Evolutionary conservation across 2,329 filamentous ascomycete genomes (phyloP), one percentile per base, ranked within the genome.

Genomic region (Pseudopithomyces chartarum): DNA sequence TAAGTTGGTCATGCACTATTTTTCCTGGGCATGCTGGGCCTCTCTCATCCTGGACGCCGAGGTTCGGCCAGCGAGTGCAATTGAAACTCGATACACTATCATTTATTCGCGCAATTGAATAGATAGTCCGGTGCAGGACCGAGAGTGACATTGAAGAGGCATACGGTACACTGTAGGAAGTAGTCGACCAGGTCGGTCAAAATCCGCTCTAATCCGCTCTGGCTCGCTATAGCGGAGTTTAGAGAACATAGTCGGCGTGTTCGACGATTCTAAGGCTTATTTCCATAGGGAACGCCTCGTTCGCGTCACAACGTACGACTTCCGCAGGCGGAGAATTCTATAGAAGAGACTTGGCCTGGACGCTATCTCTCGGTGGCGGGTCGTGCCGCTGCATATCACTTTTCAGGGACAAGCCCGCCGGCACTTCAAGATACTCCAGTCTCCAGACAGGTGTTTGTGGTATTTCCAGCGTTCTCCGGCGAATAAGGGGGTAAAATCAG

Each of bases 1-100:
- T 44, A 15, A 43, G 23, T 44, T 44, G 49, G 49, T 15, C 40
- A 43, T 52, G 50, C 50, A 52, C 50, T 13, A 45, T 44, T 52
- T 45, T 52, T 40, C 45, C 39, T 52, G 40, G 39, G 29, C 43
- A 20, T 36, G 6, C 34, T 52, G 17, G 44, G 44, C 20, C 20
- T 47, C 29, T 23, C 8, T 13, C 15, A 17, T 10, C 29, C 29
- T 13, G 11, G 29, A 22, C 17, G 6, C n/a, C 43, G 23, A 45
- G 15, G 15, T n/a, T 45, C 43, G 43, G 43, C 11, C 15, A 29
- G 6, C 23, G 17, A 29, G 22, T 26, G 13, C 43, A 45, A 29
- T 6, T 33, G 10, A 32, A 17, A 22, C 32, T 6, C 12, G 43
- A 32, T 26, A n/a, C n/a, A n/a, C n/a, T n/a, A 32, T 26, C n/a